A percentile compares a stretch with the other conserved stretches of the same genome.
Evolutionary conservation across 148 eudicot genomes (phyloP).

Genomic region (Amaranthus palmeri): DNA sequence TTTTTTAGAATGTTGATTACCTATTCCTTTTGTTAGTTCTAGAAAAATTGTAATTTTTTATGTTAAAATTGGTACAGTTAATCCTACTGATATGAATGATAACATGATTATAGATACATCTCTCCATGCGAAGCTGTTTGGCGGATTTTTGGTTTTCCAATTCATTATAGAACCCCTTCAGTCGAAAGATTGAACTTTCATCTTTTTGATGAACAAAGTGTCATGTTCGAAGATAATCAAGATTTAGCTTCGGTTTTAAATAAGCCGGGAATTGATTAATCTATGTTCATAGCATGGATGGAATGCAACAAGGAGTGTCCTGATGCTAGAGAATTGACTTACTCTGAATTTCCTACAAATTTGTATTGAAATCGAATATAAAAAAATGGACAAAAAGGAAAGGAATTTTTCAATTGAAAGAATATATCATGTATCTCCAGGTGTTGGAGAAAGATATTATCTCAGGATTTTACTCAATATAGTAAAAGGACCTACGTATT

Average conservation of each 20-base stretch:
- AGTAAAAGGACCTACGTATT: too few relatives aligned
- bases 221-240: neutral
- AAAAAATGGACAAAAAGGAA: neutral
- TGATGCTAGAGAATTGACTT: neutral
- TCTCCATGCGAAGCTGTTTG: neutral
- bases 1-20: too few relatives aligned
- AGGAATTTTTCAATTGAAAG: too few relatives aligned
- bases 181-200: neutral
- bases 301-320: neutral
- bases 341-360: neutral
- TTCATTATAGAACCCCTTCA: neutral
- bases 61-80: too few relatives aligned
- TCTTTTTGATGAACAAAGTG: neutral
- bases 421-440: neutral
- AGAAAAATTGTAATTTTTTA: too few relatives aligned
- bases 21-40: too few relatives aligned
- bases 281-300: neutral
- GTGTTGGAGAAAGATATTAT: neutral
- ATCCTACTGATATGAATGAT: too few relatives aligned
- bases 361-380: neutral
- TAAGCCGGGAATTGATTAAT: neutral
- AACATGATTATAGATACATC: neutral
- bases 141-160: neutral
- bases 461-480: neutral
- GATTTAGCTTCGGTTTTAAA: neutral